A percentile compares a stretch with the other conserved stretches of the same genome.
Evolutionary conservation across 371 early-diverging fungal species (phyloP).

Genomic region (Mucor saturninus): DNA sequence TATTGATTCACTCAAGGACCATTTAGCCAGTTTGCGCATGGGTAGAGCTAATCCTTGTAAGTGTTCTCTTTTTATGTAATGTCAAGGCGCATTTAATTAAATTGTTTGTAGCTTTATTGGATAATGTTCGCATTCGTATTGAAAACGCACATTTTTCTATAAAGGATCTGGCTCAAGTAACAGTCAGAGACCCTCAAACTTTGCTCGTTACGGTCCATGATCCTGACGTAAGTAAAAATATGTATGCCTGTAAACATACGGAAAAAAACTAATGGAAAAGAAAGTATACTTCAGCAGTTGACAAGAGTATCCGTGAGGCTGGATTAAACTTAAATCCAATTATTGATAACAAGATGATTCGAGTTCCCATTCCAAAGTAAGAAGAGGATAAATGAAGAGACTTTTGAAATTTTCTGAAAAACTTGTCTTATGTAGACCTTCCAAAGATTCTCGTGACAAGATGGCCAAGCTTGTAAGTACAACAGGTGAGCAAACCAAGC

Average conservation of each 20-base stretch:
- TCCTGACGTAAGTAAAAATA: slow-evolving; percentile 58
- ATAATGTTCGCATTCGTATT: slow-evolving; percentile 71
- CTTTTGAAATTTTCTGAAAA: neutral
- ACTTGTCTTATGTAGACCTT: slow-evolving; percentile 52
- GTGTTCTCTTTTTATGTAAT: slow-evolving; percentile 1
- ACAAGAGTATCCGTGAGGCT: slow-evolving; percentile 83
- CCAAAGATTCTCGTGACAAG: slow-evolving; percentile 81
- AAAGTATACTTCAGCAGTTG: slow-evolving; percentile 72
- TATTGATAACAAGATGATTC: slow-evolving; percentile 69
- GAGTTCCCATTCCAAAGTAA: slow-evolving; percentile 90
- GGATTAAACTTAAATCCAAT: slow-evolving; percentile 85
- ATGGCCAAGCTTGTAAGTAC: slow-evolving; percentile 70
- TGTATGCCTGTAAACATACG: neutral
- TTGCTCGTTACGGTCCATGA: slow-evolving; percentile 83
- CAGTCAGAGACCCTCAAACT: slow-evolving; percentile 87
- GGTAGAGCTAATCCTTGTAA: slow-evolving; percentile 82
- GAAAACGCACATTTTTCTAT: slow-evolving; percentile 63
- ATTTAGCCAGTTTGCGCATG: slow-evolving; percentile 68
- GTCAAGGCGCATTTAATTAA: neutral
- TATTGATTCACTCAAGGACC: slow-evolving; percentile 61
- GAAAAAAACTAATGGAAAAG: neutral
- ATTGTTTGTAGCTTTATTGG: slow-evolving; percentile 65
- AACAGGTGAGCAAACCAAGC: slow-evolving; percentile 74
- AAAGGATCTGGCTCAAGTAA: slow-evolving; percentile 78
- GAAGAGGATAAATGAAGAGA: slow-evolving; percentile 2